A percentile compares a stretch with the other conserved stretches of the same genome.
phyloP scores from a whole-genome alignment of 257 asterid genomes.

The Primulina tabacum region DNA sequence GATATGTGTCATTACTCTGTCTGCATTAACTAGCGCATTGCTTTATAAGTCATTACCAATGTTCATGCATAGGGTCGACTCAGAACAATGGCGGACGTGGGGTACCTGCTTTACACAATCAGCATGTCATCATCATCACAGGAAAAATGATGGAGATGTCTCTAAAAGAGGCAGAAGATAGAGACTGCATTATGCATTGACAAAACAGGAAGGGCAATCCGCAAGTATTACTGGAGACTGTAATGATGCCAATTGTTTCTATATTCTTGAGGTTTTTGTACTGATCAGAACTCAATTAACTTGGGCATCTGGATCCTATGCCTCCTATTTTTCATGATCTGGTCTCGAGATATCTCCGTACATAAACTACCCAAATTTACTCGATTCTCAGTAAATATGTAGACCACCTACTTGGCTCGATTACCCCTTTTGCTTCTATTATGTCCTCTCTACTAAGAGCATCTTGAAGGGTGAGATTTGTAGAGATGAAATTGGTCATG shows the following conservation, averaged over 20 bases:
- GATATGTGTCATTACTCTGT: not conserved
- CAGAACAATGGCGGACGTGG: conserved; percentile 77
- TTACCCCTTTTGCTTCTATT: not conserved
- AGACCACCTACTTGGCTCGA: too few relatives aligned
- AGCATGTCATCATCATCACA: conserved; percentile 57
- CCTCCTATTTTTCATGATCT: too few relatives aligned
- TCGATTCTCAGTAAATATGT: too few relatives aligned
- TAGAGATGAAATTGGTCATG: too few relatives aligned
- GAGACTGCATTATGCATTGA: conserved; percentile 30
- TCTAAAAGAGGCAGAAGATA: conserved; percentile 44
- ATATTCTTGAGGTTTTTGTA: too few relatives aligned
- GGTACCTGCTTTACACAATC: conserved; percentile 65
- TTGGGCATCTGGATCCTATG: too few relatives aligned
- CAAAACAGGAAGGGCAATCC: conserved; percentile 25
- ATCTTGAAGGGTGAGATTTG: too few relatives aligned
- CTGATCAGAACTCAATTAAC: too few relatives aligned
- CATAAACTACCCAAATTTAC: too few relatives aligned
- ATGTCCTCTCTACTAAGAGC: too few relatives aligned
- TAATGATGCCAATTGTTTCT: too few relatives aligned
- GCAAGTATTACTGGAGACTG: conserved; percentile 17
- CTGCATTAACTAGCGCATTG: not conserved
- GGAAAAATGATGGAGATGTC: conserved; percentile 46
- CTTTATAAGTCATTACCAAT: not conserved
- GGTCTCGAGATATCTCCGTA: too few relatives aligned
- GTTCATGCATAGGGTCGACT: conserved; percentile 37